These are phyloP conservation scores for Yamadazyma trypodendri DNA, from an alignment of 1,139 yeast species.

Conservation along the genomic window DNA sequence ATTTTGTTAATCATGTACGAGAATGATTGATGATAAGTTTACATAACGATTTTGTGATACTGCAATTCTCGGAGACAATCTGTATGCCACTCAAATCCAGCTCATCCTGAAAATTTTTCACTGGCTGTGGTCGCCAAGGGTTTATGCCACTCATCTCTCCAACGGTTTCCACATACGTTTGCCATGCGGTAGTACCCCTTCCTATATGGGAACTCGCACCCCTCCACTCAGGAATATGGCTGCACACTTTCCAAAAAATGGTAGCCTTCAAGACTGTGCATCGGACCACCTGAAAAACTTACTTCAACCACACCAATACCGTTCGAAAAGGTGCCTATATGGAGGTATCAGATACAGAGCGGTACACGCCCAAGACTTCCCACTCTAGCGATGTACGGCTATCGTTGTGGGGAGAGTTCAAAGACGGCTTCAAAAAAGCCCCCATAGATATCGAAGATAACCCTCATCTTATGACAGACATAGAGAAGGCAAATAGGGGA, in stretches of 20 bases:
- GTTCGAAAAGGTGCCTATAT: background rate
- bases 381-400: background rate
- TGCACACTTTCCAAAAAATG: constrained; percentile 1
- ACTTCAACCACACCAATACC: too few species aligned
- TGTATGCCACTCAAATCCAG: background rate
- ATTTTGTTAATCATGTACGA: background rate
- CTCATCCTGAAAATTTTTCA: background rate
- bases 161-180: constrained; percentile 1
- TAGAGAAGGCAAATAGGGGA: constrained; percentile 28
- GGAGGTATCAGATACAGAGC: constrained; percentile 1
- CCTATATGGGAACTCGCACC: background rate
- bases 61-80: background rate
- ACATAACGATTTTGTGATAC: too few species aligned
- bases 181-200: background rate
- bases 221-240: background rate
- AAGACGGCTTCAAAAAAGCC: constrained; percentile 38
- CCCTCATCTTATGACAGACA: constrained; percentile 18
- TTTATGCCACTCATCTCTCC: background rate
- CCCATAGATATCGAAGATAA: constrained; percentile 18
- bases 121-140: too few species aligned
- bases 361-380: background rate
- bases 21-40: background rate
- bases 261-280: too few species aligned
- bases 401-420: constrained; percentile 21
- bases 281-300: too few species aligned